These are phyloP conservation scores for Microbotryomycetes sp. DNA, from an alignment of 1,284 basidiomycete species.

Conservation along the genomic window DNA sequence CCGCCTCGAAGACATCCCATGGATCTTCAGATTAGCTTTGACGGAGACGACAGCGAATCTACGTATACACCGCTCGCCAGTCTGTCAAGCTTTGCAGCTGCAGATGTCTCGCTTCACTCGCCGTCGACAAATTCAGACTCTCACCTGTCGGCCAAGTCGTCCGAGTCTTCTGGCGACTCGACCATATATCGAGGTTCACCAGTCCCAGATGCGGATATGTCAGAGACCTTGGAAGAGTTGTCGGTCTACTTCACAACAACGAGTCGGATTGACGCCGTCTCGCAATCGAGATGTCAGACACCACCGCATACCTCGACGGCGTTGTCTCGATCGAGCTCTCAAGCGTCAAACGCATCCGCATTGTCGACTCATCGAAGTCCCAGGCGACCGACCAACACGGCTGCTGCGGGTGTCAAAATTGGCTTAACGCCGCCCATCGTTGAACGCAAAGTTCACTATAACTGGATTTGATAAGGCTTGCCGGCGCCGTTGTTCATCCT, in stretches of 20 bases:
- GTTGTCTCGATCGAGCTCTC: background rate
- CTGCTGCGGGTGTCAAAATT: background rate
- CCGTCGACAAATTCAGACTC: background rate
- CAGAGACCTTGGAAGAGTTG: slow-evolving; percentile 25
- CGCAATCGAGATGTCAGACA: background rate
- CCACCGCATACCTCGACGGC: background rate
- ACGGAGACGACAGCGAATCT: background rate
- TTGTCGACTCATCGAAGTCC: background rate
- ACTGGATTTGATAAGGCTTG: background rate
- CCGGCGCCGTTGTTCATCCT: too few relatives aligned
- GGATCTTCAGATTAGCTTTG: background rate
- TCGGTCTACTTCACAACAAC: slow-evolving; percentile 22
- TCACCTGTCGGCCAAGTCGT: background rate
- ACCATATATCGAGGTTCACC: background rate
- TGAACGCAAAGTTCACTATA: background rate
- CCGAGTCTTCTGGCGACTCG: background rate
- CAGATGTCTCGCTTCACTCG: background rate
- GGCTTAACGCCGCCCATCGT: background rate
- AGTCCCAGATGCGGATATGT: slow-evolving; percentile 12
- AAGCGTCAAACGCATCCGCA: background rate
- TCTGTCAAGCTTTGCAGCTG: background rate
- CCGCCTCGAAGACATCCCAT: background rate
- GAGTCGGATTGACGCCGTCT: background rate
- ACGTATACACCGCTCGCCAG: background rate
- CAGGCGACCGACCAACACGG: background rate